A percentile compares a stretch with the other conserved stretches of the same genome.
phyloP scores from a whole-genome alignment of 2,329 filamentous ascomycete species.

The Gremmenia infestans region DNA sequence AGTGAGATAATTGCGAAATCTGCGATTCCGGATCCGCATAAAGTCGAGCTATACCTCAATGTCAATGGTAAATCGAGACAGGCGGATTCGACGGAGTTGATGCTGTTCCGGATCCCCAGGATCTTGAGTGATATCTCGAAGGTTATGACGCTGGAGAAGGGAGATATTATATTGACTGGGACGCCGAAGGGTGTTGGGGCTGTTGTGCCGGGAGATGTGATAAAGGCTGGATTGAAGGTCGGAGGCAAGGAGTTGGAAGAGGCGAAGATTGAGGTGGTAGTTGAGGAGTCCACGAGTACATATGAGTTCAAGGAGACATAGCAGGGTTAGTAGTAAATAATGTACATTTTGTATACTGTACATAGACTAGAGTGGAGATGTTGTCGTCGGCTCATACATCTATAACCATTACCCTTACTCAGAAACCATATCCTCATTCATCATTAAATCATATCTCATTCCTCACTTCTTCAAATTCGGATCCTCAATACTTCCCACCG shows the following conservation, averaged over 20 bases:
- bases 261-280: slow-evolving; percentile 75
- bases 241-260: slow-evolving; percentile 79
- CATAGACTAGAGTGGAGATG: not conserved
- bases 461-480: slow-evolving; percentile 43
- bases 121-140: slow-evolving; percentile 87
- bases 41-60: slow-evolving; percentile 77
- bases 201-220: slow-evolving; percentile 79
- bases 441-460: slow-evolving; percentile 1
- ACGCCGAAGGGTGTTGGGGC: slow-evolving; percentile 93
- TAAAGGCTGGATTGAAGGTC: slow-evolving; percentile 77
- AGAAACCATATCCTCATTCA: not conserved
- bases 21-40: slow-evolving; percentile 79
- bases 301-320: slow-evolving; percentile 75
- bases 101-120: slow-evolving; percentile 87
- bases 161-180: slow-evolving; percentile 92
- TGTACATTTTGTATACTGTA: slow-evolving; percentile 5
- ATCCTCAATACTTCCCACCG: slow-evolving; percentile 52
- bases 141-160: slow-evolving; percentile 89
- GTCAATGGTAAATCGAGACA: slow-evolving; percentile 79
- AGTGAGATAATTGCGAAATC: slow-evolving; percentile 75
- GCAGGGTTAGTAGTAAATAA: slow-evolving; percentile 13
- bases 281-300: slow-evolving; percentile 71
- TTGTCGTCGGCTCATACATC: not conserved
- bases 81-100: slow-evolving; percentile 83
- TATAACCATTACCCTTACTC: not conserved